A percentile compares a stretch with the other conserved stretches of the same genome.
These are phyloP conservation scores for Fraxinus albicans DNA, from an alignment of 305 asterid species.

Conservation along the genomic window DNA sequence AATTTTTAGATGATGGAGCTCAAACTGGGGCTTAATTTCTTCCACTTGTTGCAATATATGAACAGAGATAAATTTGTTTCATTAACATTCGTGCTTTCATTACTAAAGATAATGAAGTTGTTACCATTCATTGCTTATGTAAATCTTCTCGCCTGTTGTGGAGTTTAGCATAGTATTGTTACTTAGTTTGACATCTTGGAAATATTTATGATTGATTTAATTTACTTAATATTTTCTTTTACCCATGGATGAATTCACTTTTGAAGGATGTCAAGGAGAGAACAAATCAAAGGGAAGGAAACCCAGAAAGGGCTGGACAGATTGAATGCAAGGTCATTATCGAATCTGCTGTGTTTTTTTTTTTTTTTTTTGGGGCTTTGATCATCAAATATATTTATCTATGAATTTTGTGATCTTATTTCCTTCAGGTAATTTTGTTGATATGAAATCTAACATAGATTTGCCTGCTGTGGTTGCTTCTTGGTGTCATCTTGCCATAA, in stretches of 20 bases:
- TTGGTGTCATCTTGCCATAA: background rate
- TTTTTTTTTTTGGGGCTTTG: background rate
- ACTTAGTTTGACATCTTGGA: background rate
- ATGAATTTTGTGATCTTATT: conserved; percentile 4
- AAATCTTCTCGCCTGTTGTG: background rate
- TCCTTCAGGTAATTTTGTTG: background rate
- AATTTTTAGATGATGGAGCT: too few species aligned
- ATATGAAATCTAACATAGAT: background rate
- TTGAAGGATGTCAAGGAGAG: conserved; percentile 36
- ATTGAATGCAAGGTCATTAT: conserved; percentile 50
- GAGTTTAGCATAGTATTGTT: background rate
- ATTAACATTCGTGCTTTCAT: background rate
- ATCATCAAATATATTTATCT: background rate
- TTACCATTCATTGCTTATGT: background rate
- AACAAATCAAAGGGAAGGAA: conserved; percentile 31
- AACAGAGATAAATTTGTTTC: background rate
- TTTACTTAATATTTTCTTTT: background rate
- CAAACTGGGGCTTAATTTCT: background rate
- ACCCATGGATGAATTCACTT: conserved; percentile 10
- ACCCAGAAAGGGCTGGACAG: conserved; percentile 37
- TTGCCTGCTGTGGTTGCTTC: background rate
- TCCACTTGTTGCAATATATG: background rate
- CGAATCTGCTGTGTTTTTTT: background rate
- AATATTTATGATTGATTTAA: background rate
- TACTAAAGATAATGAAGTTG: background rate